Evolutionary conservation across 768 basidiomycete species (phyloP).

Genomic region (Pleurotus eryngii): DNA sequence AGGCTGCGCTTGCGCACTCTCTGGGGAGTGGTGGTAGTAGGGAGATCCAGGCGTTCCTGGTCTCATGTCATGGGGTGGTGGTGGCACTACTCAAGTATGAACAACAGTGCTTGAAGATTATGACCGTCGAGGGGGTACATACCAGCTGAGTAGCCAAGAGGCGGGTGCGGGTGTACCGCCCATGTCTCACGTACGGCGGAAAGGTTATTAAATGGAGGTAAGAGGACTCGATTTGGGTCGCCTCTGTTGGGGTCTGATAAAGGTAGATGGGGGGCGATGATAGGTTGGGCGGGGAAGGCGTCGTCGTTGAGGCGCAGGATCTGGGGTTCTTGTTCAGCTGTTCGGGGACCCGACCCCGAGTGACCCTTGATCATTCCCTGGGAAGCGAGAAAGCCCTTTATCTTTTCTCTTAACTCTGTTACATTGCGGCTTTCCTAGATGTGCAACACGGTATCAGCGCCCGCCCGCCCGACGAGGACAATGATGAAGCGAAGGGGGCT

Average conservation of each 20-base stretch:
- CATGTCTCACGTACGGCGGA: conserved; percentile 18
- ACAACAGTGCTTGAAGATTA: background rate
- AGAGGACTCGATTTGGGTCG: conserved; percentile 11
- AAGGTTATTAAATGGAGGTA: conserved; percentile 12
- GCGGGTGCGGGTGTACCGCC: background rate
- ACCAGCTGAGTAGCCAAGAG: conserved; percentile 7
- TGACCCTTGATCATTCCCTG: conserved; percentile 92
- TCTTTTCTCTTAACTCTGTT: conserved; percentile 66
- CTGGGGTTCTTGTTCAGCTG: conserved; percentile 51
- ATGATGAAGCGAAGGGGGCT: conserved; percentile 20
- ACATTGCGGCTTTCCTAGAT: conserved; percentile 68
- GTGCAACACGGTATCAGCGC: conserved; percentile 1
- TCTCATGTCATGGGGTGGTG: conserved; percentile 8
- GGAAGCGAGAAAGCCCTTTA: conserved; percentile 73
- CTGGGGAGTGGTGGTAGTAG: background rate
- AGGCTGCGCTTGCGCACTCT: conserved; percentile 1
- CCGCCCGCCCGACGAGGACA: conserved; percentile 4
- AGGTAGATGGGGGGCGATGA: conserved; percentile 28
- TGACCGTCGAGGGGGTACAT: conserved; percentile 3
- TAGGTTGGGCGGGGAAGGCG: conserved; percentile 35
- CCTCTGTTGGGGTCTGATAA: background rate
- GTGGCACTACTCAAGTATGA: background rate
- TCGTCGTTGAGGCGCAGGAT: conserved; percentile 50
- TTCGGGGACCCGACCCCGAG: conserved; percentile 64
- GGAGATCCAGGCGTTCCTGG: conserved; percentile 4